Evolutionary conservation across 1,284 basidiomycete genomes (phyloP), one percentile per base, ranked within the genome.

Genomic region (Chiua sp.): DNA sequence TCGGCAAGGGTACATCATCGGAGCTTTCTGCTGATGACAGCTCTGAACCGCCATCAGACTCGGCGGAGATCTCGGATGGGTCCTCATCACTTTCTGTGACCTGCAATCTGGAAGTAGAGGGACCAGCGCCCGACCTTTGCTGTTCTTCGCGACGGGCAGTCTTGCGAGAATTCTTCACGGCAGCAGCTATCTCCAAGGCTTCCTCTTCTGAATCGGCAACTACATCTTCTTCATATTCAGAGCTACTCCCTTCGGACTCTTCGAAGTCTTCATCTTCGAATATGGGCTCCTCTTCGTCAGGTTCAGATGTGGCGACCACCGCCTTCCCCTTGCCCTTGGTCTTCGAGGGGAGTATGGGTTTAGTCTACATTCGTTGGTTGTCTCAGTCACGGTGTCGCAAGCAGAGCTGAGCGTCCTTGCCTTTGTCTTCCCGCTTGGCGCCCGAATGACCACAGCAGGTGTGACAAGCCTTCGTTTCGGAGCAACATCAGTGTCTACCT

Each of bases 231-330:
- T 83, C 76, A 59, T 86, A 88, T 56, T 88, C 86, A 47, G 87
- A 88, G 22, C 79, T 86, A 68, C 83, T 85, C 56, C 77, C 80
- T 48, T 81, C 82, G 13, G 81, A 85, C 56, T 87, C 87, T 20
- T 81, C 77, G 46, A 78, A 65, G 20, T 78, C 65, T 50, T 77
- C 79, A 55, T 72, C 70, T 18, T 80, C 79, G 48, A 75, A 78
- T 46, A 76, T 64, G 39, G 57, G 63, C 44, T 75, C 70, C 4
- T 71, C 70, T 22, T 70, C 71, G 32, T 71, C 65, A 26, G 63
- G 65, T 18, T 71, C 69, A 12, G 70, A 69, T 54, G 73, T 74
- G n/a, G 61, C 62, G n/a, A 60, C 35, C 39, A 28, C 62, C 47
- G 53, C 66, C 55, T 76, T 79, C 7, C 75, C 81, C 69, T 80